A percentile compares a stretch with the other conserved stretches of the same genome.
These are phyloP conservation scores for Sanguinoderma infundibulare DNA, from an alignment of 1,284 basidiomycete genomes.

Conservation along the genomic window DNA sequence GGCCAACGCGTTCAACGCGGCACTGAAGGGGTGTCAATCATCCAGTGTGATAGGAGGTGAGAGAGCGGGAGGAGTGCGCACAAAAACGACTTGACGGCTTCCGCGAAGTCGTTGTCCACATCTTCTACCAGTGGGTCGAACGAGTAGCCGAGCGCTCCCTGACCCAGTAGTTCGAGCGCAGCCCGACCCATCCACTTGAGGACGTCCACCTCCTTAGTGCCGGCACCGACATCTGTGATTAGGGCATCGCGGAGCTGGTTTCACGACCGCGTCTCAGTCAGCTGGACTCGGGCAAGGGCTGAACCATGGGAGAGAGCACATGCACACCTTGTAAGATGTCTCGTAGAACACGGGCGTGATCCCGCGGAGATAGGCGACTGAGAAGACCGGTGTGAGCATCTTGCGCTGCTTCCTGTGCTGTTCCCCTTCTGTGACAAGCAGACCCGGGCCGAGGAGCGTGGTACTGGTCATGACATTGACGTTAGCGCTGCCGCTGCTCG, in stretches of 20 bases:
- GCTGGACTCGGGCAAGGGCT: no score
- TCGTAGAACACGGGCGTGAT: constrained; percentile 12
- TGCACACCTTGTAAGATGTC: constrained; percentile 11
- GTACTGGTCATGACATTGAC: constrained; percentile 4
- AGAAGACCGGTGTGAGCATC: constrained; percentile 21
- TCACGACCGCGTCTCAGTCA: neutral
- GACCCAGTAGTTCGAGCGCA: constrained; percentile 44
- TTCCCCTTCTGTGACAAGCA: constrained; percentile 18
- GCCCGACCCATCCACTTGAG: constrained; percentile 40
- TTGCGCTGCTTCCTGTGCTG: constrained; percentile 15
- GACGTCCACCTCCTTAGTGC: constrained; percentile 36
- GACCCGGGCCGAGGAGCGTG: constrained; percentile 24
- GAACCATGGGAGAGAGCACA: neutral
- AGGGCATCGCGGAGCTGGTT: constrained; percentile 28
- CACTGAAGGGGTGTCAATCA: neutral
- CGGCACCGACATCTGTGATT: constrained; percentile 19
- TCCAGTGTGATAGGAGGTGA: neutral
- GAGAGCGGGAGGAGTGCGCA: constrained; percentile 5
- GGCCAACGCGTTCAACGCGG: neutral
- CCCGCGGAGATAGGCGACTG: constrained; percentile 11
- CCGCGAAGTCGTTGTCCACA: constrained; percentile 31
- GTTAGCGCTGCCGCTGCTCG: neutral
- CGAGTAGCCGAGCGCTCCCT: constrained; percentile 43
- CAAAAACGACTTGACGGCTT: constrained; percentile 30
- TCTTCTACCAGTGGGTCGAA: constrained; percentile 39